Evolutionary conservation across 139 green algal species (phyloP).

Genomic region (Ettlia oleoabundans): DNA sequence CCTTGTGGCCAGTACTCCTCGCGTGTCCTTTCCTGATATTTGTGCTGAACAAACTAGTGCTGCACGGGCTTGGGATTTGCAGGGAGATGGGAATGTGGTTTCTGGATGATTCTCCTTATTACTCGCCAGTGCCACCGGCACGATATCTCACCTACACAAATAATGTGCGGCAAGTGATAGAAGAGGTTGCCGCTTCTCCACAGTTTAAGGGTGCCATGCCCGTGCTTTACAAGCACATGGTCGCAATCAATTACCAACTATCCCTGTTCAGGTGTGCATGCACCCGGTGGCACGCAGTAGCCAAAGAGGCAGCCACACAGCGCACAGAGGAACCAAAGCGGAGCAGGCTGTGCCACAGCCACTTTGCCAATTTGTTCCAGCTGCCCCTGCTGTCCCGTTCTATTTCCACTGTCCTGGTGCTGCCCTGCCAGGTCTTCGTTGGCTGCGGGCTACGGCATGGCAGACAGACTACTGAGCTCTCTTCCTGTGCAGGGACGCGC

Average conservation of each 20-base stretch:
- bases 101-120: constrained; percentile 30
- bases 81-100: constrained; percentile 42
- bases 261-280: constrained; percentile 15
- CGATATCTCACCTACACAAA: constrained; percentile 36
- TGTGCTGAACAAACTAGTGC: background rate
- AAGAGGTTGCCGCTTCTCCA: background rate
- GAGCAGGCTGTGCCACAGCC: no score
- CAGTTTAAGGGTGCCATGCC: constrained; percentile 7
- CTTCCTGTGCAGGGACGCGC: constrained; percentile 22
- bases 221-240: constrained; percentile 22
- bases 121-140: background rate
- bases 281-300: background rate
- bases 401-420: no score
- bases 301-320: no score
- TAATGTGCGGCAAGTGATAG: constrained; percentile 23
- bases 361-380: no score
- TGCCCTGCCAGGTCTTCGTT: no score
- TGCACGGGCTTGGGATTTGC: background rate
- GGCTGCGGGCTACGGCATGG: no score
- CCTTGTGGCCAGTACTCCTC: no score
- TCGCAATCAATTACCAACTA: constrained; percentile 33
- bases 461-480: background rate
- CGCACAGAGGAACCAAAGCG: no score
- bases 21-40: no score
- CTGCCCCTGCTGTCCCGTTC: no score